These are phyloP conservation scores for Arthonia radiata DNA, from an alignment of 495 filamentous ascomycete genomes.

Conservation along the genomic window DNA sequence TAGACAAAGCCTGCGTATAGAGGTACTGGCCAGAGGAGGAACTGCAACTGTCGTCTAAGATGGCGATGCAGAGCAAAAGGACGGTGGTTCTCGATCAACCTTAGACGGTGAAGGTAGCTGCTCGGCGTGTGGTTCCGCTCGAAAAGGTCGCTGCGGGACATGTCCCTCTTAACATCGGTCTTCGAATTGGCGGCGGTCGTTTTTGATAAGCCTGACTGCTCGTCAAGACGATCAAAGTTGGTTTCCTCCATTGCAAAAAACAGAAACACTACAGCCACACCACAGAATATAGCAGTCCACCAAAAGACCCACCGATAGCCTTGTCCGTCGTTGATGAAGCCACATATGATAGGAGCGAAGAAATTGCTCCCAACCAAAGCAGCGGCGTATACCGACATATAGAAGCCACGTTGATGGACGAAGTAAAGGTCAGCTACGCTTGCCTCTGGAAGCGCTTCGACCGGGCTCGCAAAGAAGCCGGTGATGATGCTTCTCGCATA, in stretches of 20 bases:
- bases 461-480: constrained; percentile 40
- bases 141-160: no score
- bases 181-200: constrained; percentile 12
- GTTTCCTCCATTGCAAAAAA: constrained; percentile 52
- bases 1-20: constrained; percentile 44
- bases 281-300: constrained; percentile 37
- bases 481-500: constrained; percentile 33
- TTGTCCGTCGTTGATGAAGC: constrained; percentile 40
- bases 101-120: constrained; percentile 30
- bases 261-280: constrained; percentile 26
- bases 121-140: no score
- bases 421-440: constrained; percentile 40
- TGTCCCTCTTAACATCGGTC: constrained; percentile 12
- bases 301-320: constrained; percentile 41
- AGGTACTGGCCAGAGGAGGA: constrained; percentile 33
- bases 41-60: constrained; percentile 19
- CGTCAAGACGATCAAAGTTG: constrained; percentile 25
- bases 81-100: constrained; percentile 11
- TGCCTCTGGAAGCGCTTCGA: constrained; percentile 37
- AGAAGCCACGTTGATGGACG: constrained; percentile 37
- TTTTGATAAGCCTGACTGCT: no score
- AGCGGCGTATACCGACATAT: constrained; percentile 39
- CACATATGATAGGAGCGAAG: constrained; percentile 37
- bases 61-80: constrained; percentile 25
- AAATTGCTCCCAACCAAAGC: constrained; percentile 38